Base-by-base conservation (phyloP, 352 stramenopile genomes). In the Pythium sukuiense region DNA sequence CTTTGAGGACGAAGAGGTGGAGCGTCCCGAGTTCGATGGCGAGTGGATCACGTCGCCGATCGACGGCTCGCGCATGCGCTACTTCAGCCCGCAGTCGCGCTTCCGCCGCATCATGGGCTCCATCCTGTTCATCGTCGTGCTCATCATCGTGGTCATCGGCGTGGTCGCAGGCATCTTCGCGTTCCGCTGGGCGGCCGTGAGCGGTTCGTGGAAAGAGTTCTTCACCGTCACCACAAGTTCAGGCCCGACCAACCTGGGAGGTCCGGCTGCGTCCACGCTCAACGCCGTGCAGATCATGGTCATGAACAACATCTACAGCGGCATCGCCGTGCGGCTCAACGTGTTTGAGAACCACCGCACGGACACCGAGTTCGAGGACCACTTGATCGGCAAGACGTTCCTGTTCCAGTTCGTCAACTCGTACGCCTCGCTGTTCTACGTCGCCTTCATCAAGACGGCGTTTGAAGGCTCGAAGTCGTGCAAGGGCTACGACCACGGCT, bases 271-370 rank as follows among this genome's bases (percentile, higher is more conserved):
- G 3, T 89, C 82, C 14, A 90, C 84, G n/a, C 69, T 92, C 45
- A 92, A 92, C 62, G 85, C 81, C 29, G 72, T 93, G 6, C 85
- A 93, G 66, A 93, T 93, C 67, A 90, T 89, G 79, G 67, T 93
- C 3, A 78, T 93, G 69, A 93, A 90, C 76, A 83, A 75, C 39
- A 69, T 93, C 30, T 93, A 93, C 67, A 84, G 73, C 18, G 76
- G 73, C 3, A 70, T 93, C 27, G 81, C 85, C 6, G 64, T 76
- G 29, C 77, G 76, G n/a, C 72, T 93, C 39, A 93, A 93, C 65
- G 76, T 81, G 26, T 90, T 72, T 20, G 97, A 99, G 69, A 99
- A 99, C 78, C 97, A 99, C 69, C 85, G 95, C 61, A 99, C 97
- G 0, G 95, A 99, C 69, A 97, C 95, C 2, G 90, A 98, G 69